Evolutionary conservation across 225 moss, liverwort and hornwort genomes (phyloP).

Genomic region (Climacium dendroides): DNA sequence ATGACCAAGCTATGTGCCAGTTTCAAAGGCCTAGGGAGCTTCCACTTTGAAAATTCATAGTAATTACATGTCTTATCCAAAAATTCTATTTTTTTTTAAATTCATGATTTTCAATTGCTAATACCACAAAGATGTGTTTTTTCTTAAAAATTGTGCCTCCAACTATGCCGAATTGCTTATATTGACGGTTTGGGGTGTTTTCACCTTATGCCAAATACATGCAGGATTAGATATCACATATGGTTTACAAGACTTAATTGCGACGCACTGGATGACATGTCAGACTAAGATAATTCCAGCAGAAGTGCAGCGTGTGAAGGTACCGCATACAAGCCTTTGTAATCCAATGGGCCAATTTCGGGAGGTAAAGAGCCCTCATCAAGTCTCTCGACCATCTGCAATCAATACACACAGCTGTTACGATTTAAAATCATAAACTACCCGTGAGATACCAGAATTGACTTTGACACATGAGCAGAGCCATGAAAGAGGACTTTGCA

Average conservation of each 20-base stretch:
- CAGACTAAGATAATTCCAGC: neutral
- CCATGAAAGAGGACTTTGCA: neutral
- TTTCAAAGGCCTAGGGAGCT: neutral
- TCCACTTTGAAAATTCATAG: neutral
- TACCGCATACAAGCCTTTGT: conserved; percentile 76
- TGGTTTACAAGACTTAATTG: neutral
- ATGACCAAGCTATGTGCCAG: neutral
- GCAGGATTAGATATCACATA: neutral
- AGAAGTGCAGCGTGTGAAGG: neutral
- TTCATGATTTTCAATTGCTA: neutral
- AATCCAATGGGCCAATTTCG: conserved; percentile 77
- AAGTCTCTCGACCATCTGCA: conserved; percentile 89
- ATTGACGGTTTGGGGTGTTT: neutral
- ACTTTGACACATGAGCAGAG: neutral
- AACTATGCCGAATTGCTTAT: neutral
- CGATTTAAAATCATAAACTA: neutral
- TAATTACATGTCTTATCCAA: neutral
- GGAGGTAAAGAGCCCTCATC: conserved; percentile 78
- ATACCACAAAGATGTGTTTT: neutral
- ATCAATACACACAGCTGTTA: neutral
- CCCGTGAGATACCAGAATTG: neutral
- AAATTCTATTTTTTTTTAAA: neutral
- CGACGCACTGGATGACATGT: neutral
- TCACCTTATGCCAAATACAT: neutral
- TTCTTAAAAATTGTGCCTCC: neutral